These are phyloP conservation scores for Leucosporidium scottii DNA, from an alignment of 768 basidiomycete species.

Conservation along the genomic window DNA sequence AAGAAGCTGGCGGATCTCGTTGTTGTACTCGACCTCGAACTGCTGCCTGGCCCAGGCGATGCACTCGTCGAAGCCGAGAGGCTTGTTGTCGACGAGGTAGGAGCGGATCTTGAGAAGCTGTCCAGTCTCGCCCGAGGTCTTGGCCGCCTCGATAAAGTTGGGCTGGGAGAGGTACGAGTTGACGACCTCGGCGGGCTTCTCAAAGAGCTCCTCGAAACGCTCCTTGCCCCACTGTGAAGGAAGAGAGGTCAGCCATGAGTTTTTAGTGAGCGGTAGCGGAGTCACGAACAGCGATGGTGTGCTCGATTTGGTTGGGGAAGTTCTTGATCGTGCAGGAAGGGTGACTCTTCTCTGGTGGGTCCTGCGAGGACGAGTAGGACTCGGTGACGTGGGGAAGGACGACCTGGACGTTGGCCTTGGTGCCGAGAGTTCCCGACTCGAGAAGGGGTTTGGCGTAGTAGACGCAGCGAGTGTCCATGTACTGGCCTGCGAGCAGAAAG, in stretches of 20 bases:
- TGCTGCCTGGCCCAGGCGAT: constrained; percentile 92
- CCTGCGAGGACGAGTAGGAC: constrained; percentile 94
- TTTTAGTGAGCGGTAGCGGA: too few relatives aligned
- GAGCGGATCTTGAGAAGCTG: constrained; percentile 81
- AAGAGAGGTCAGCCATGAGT: background rate
- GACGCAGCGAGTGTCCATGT: constrained; percentile 98
- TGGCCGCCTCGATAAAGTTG: constrained; percentile 75
- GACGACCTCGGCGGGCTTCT: constrained; percentile 86
- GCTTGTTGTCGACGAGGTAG: constrained; percentile 84
- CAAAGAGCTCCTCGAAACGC: constrained; percentile 85
- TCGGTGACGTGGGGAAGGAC: constrained; percentile 89
- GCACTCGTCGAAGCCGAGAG: constrained; percentile 93
- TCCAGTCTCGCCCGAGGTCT: constrained; percentile 61
- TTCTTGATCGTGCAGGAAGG: constrained; percentile 97
- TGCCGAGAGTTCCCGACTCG: constrained; percentile 95
- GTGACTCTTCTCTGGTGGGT: constrained; percentile 95
- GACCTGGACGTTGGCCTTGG: constrained; percentile 95
- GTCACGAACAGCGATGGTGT: constrained; percentile 98
- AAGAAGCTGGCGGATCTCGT: constrained; percentile 83
- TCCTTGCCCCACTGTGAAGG: constrained; percentile 73
- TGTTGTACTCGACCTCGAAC: constrained; percentile 89
- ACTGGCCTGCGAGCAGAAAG: constrained; percentile 55
- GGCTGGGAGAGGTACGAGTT: constrained; percentile 96
- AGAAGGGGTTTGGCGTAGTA: constrained; percentile 92
- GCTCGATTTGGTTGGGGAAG: constrained; percentile 95